Evolutionary conservation across 2,329 filamentous ascomycete species (phyloP), one percentile per base, ranked within the genome.

Genomic region (Ophiostoma australiae): DNA sequence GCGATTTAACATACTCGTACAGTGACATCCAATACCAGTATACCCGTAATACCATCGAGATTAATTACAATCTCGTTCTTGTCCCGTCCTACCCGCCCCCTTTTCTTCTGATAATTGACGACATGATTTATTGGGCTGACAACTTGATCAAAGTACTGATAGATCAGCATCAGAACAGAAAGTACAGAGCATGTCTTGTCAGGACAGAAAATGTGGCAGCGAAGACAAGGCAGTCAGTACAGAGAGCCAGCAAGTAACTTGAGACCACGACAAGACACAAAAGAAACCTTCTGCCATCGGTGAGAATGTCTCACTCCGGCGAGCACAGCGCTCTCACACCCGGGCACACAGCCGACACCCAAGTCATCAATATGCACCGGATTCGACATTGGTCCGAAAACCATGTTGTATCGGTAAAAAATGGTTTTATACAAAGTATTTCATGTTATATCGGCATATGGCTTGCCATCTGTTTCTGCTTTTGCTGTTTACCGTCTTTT

Each of bases 241-340:
- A 52, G 27, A 52, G 48, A n/a, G 3, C 1, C 52, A 10, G 8
- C 10, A 61, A 33, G 35, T 15, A 8, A 63, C 27, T 15, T 23
- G 27, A 63, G 10, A 58, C 27, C 27, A 31, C 11, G 27, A 4
- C 4, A 52, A 58, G 52, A 58, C n/a, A 27, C 8, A 27, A 27
- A 1, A 58, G 3, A 13, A 58, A 15, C 23, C 44, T 17, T n/a
- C 17, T 20, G 20, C 6, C 20, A 48, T 48, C 52, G 52, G 52
- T 58, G 52, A 63, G 27, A 63, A 63, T 63, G 58, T 63, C 58
- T 63, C 58, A 63, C 27, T 33, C 58, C 58, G 58, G 58, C 27
- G 58, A 63, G 58, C 33, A 63, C 58, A 33, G 15, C 23, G 23
- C 27, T 61, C 23, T 11, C 52, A 58, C 44, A 48, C 23, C 13